phyloP scores from a whole-genome alignment of 169 alveolate species.

The Plasmodium ovale region DNA sequence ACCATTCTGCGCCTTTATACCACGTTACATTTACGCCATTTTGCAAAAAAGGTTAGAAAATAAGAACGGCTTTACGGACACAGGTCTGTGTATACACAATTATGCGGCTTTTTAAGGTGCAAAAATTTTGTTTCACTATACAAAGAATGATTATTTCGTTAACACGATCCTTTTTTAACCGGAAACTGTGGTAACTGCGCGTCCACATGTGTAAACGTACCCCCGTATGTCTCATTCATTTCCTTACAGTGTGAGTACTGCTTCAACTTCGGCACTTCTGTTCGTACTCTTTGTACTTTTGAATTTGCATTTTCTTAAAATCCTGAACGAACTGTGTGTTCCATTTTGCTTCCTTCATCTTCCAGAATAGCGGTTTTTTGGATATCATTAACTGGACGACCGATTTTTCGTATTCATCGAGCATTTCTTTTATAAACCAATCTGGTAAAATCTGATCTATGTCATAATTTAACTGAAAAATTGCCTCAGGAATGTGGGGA shows the following conservation, averaged over 20 bases:
- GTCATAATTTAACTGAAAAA: conserved; percentile 77
- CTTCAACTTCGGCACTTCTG: neutral
- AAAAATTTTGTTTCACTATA: no score
- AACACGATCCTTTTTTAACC: no score
- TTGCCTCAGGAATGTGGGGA: conserved; percentile 81
- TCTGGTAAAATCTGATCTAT: conserved; percentile 79
- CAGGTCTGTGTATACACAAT: no score
- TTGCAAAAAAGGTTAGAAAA: no score
- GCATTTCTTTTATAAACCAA: conserved; percentile 82
- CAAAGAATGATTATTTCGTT: no score
- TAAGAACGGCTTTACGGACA: no score
- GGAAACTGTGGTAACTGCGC: no score
- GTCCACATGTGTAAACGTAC: neutral
- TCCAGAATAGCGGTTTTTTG: conserved; percentile 73
- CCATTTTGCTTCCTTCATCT: conserved; percentile 76
- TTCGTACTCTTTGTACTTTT: conserved; percentile 51
- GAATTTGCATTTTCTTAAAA: conserved; percentile 32
- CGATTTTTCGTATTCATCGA: conserved; percentile 73
- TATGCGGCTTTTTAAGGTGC: no score
- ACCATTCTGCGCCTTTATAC: no score
- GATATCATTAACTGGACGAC: conserved; percentile 55
- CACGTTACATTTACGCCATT: no score
- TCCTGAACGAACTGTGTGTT: conserved; percentile 44
- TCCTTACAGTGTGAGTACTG: no score
- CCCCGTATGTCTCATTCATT: neutral